Percentiles rank a stretch among this genome's conserved stretches.
These are phyloP conservation scores for Candida piceae DNA, from an alignment of 805 yeast genomes.

Conservation along the genomic window DNA sequence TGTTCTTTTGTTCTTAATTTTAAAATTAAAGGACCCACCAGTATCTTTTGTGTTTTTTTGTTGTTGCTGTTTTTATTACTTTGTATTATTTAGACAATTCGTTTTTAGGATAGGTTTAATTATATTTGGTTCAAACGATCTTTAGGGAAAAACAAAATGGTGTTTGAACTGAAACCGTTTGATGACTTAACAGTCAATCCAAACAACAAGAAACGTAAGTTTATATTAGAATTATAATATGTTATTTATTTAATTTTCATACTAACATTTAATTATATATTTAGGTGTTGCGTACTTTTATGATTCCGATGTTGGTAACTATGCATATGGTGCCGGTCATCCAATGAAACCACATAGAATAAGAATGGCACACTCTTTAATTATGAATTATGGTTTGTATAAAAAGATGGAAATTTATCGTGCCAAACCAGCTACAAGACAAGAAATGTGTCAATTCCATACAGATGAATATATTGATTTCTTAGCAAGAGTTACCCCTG, in stretches of 20 bases:
- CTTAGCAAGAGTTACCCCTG: slow-evolving; percentile 85
- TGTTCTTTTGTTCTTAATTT: too few species aligned
- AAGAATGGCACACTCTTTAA: slow-evolving; percentile 96
- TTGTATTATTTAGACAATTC: too few species aligned
- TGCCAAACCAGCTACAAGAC: slow-evolving; percentile 96
- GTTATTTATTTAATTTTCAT: too few species aligned
- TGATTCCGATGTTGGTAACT: slow-evolving; percentile 93
- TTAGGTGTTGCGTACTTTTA: slow-evolving; percentile 71
- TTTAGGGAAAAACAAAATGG: slow-evolving; percentile 32
- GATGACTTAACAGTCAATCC: slow-evolving; percentile 56
- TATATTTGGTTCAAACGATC: too few species aligned
- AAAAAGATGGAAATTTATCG: slow-evolving; percentile 96
- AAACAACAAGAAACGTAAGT: slow-evolving; percentile 44
- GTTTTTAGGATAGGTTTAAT: too few species aligned
- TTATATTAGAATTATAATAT: too few species aligned
- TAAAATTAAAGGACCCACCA: too few species aligned
- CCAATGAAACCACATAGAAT: slow-evolving; percentile 99
- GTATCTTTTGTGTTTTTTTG: too few species aligned
- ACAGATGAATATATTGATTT: slow-evolving; percentile 97
- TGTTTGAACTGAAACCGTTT: slow-evolving; percentile 53
- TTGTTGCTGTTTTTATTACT: too few species aligned
- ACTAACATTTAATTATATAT: slow-evolving; percentile 15
- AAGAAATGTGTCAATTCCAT: slow-evolving; percentile 97
- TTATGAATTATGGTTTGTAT: slow-evolving; percentile 95
- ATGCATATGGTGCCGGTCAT: slow-evolving; percentile 97